phyloP scores from a whole-genome alignment of 1,139 yeast species.

The Hansenula sp. region DNA sequence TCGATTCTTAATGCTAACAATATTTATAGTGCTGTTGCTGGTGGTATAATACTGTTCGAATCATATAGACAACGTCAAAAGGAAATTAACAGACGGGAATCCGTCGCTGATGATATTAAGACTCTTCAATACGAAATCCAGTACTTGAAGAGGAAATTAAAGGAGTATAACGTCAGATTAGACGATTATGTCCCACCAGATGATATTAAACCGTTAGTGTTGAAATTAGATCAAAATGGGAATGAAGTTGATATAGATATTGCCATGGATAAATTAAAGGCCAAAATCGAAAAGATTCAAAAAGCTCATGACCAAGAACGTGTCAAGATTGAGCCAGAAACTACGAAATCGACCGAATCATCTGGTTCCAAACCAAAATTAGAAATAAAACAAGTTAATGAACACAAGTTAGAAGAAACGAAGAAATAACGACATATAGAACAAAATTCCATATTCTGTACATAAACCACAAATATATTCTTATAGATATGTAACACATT shows the following conservation, averaged over 20 bases:
- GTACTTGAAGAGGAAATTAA: conserved; percentile 47
- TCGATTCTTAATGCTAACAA: conserved; percentile 6
- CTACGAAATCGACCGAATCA: no score
- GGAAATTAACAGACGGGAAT: conserved; percentile 57
- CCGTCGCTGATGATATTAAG: conserved; percentile 64
- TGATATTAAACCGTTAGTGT: conserved; percentile 41
- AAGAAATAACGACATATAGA: no score
- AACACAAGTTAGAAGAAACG: no score
- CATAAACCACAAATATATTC: no score
- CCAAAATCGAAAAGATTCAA: neutral
- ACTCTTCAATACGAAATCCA: conserved; percentile 69
- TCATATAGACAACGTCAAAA: conserved; percentile 65
- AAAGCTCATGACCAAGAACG: neutral
- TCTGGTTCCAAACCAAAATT: neutral
- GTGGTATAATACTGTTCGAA: conserved; percentile 73
- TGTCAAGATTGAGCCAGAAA: no score
- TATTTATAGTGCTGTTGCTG: conserved; percentile 60
- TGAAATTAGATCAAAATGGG: conserved; percentile 25
- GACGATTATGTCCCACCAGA: conserved; percentile 47
- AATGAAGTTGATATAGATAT: conserved; percentile 9
- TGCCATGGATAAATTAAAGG: neutral
- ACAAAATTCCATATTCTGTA: no score
- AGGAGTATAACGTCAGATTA: conserved; percentile 36
- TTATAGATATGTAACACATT: no score
- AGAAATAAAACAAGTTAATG: no score